phyloP scores from a whole-genome alignment of 805 yeast species.

The Yamadazyma endophytica region DNA sequence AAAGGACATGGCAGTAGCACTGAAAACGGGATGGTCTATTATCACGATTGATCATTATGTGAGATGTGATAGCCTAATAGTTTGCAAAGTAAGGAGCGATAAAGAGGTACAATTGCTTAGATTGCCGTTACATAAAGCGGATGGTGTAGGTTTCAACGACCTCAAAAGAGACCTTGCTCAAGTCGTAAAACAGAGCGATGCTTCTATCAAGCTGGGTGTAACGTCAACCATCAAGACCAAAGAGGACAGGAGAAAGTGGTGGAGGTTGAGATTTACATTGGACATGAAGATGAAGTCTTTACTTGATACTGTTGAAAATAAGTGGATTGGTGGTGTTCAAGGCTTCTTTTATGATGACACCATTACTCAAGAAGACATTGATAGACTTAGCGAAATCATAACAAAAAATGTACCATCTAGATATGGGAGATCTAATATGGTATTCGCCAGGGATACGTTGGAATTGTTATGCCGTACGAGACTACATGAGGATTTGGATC shows the following conservation, averaged over 20 bases:
- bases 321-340: conserved; percentile 77
- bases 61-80: conserved; percentile 51
- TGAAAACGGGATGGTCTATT: conserved; percentile 63
- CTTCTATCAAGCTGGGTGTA: conserved; percentile 50
- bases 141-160: not conserved
- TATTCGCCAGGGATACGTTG: no score
- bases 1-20: no score
- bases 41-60: conserved; percentile 57
- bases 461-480: no score
- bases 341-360: conserved; percentile 62
- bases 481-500: no score
- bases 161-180: conserved; percentile 14
- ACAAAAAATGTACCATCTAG: no score
- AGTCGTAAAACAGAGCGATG: conserved; percentile 60
- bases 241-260: conserved; percentile 70
- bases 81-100: conserved; percentile 40
- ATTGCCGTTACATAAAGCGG: conserved; percentile 55
- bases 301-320: conserved; percentile 53
- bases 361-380: no score
- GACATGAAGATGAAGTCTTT: conserved; percentile 54
- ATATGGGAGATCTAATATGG: no score
- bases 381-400: no score
- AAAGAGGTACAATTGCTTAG: conserved; percentile 41
- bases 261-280: conserved; percentile 61
- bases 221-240: conserved; percentile 51